Percentiles rank a stretch among this genome's conserved stretches.
Evolutionary conservation across 176 grass and related monocot species (phyloP).

Genomic region (Oryza rufipogon): DNA sequence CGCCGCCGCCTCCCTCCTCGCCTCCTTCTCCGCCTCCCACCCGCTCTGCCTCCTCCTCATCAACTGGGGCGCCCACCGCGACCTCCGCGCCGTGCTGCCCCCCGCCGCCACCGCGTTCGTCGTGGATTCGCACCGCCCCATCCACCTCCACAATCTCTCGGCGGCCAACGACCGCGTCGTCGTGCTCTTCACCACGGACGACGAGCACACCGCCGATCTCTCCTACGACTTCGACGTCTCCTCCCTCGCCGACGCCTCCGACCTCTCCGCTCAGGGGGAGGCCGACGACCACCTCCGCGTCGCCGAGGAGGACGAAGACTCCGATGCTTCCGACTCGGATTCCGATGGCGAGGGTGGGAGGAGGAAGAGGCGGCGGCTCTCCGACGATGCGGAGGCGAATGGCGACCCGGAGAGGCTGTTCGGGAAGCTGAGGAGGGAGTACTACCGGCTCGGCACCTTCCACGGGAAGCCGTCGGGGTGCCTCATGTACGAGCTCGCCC

Average conservation of each 20-base stretch:
- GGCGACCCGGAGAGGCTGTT: constrained; percentile 70
- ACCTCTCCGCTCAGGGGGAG: constrained; percentile 52
- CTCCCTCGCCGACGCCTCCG: constrained; percentile 74
- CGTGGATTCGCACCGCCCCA: constrained; percentile 73
- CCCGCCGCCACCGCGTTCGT: constrained; percentile 58
- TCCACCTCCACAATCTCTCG: constrained; percentile 84
- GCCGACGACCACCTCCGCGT: constrained; percentile 37
- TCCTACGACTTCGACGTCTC: constrained; percentile 81
- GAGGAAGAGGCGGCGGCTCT: constrained; percentile 52
- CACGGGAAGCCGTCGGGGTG: constrained; percentile 89
- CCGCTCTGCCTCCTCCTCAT: constrained; percentile 62
- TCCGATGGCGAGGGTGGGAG: constrained; percentile 41
- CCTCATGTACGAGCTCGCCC: constrained; percentile 85
- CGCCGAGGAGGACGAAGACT: constrained; percentile 6
- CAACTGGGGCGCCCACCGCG: constrained; percentile 85
- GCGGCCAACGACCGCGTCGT: constrained; percentile 65
- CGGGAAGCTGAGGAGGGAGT: constrained; percentile 65
- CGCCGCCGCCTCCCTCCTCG: constrained; percentile 32
- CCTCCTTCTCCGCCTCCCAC: constrained; percentile 41
- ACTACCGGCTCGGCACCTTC: constrained; percentile 81
- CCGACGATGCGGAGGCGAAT: constrained; percentile 36
- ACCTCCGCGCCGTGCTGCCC: constrained; percentile 60
- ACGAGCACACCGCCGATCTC: constrained; percentile 78
- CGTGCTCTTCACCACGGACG: constrained; percentile 73
- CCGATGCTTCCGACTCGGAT: constrained; percentile 55